phyloP scores from a whole-genome alignment of 1,284 basidiomycete genomes.

The Jaminaea rosea region DNA sequence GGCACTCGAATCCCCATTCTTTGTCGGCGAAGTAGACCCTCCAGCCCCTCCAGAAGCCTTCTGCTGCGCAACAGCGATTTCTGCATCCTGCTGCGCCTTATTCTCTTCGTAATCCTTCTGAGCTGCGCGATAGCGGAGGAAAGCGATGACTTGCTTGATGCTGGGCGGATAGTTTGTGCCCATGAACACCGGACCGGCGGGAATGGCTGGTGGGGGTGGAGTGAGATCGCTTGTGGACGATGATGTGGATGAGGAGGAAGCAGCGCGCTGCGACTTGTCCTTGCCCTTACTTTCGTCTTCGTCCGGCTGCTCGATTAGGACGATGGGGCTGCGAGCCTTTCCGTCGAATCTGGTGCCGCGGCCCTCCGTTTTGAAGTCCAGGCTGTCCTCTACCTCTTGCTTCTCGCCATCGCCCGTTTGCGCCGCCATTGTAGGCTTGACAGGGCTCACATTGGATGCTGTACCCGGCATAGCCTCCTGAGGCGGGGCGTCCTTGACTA shows the following conservation, averaged over 20 bases:
- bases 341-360: conserved; percentile 1
- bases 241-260: background rate
- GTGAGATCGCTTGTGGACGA: background rate
- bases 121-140: conserved; percentile 13
- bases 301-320: background rate
- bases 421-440: conserved; percentile 2
- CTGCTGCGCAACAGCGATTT: conserved; percentile 6
- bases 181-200: conserved; percentile 14
- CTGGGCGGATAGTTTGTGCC: conserved; percentile 16
- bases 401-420: background rate
- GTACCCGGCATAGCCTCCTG: conserved; percentile 3
- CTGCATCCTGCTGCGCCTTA: conserved; percentile 14
- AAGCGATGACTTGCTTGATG: conserved; percentile 17
- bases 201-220: background rate
- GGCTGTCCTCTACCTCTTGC: background rate
- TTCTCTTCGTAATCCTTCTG: conserved; percentile 21
- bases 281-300: background rate
- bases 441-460: background rate
- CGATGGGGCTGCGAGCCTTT: conserved; percentile 14
- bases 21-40: background rate
- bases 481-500: conserved; percentile 5
- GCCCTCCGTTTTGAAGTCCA: background rate
- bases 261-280: background rate
- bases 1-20: background rate
- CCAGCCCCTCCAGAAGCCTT: background rate